A percentile compares a stretch with the other conserved stretches of the same genome.
Conservation (phyloP, 192 early-diverging fungal species). For the Chytriomyces hyalinus region DNA sequence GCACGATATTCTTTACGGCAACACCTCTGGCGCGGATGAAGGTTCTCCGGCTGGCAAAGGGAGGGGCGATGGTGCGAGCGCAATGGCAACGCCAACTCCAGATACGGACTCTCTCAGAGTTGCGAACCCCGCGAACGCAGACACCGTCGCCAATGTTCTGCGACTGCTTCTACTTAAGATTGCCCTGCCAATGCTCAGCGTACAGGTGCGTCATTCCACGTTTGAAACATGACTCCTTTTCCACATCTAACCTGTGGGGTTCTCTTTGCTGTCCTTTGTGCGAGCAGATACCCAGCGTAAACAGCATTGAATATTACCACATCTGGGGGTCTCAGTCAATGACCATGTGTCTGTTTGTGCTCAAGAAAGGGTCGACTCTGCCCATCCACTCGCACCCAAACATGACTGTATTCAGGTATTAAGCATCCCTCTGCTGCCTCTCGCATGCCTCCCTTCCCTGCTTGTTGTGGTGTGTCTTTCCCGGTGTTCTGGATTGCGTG, state of each 20-base stretch:
- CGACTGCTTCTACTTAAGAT: conserved; percentile 15
- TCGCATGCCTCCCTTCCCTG: background rate
- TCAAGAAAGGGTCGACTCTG: conserved; percentile 44
- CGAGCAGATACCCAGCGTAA: background rate
- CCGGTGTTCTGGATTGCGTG: too few relatives aligned
- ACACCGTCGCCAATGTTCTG: background rate
- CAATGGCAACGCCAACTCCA: background rate
- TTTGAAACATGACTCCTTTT: background rate
- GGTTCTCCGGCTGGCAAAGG: background rate
- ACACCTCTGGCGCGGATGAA: background rate
- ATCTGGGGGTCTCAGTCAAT: conserved; percentile 34
- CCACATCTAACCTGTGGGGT: background rate
- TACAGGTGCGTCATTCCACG: background rate
- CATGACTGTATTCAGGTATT: conserved; percentile 54
- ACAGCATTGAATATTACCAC: conserved; percentile 49
- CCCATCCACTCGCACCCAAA: conserved; percentile 53
- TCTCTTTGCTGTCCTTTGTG: background rate
- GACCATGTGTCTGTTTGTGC: conserved; percentile 56
- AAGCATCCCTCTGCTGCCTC: background rate
- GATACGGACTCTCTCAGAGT: background rate
- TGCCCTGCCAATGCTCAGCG: background rate
- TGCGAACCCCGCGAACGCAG: background rate
- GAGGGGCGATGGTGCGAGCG: too few relatives aligned
- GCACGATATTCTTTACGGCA: background rate
- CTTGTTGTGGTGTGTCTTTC: background rate